Percentiles rank a stretch among this genome's conserved stretches.
phyloP scores from a whole-genome alignment of 2,329 filamentous ascomycete genomes.

The Trichoderma atrobrunneum region DNA sequence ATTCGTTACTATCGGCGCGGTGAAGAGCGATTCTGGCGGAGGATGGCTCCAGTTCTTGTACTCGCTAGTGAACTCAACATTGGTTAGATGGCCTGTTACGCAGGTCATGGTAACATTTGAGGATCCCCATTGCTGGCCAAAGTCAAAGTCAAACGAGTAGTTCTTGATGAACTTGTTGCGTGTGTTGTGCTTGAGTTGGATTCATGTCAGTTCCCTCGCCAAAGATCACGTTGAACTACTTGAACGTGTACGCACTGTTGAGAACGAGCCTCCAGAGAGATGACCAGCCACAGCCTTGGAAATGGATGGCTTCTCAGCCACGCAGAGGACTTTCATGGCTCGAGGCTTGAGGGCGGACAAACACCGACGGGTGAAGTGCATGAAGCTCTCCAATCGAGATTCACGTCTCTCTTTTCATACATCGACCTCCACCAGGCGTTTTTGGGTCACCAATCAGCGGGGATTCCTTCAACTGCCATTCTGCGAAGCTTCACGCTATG shows the following conservation, averaged over 20 bases:
- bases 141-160: constrained; percentile 87
- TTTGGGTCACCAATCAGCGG: constrained; percentile 2
- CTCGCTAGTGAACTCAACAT: constrained; percentile 69
- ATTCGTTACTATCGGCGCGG: constrained; percentile 68
- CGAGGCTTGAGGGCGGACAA: neutral
- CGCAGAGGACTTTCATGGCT: constrained; percentile 53
- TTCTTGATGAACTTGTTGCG: constrained; percentile 84
- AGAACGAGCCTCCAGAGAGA: constrained; percentile 71
- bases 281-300: constrained; percentile 91
- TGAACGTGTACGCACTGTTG: constrained; percentile 52
- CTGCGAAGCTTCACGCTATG: neutral
- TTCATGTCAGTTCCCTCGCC: constrained; percentile 24
- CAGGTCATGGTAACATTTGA: constrained; percentile 92
- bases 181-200: constrained; percentile 57
- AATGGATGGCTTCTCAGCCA: constrained; percentile 78
- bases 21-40: constrained; percentile 75
- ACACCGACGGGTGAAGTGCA: constrained; percentile 9
- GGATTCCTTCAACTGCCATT: neutral
- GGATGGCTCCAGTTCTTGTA: constrained; percentile 81
- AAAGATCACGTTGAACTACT: neutral
- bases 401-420: neutral
- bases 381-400: neutral
- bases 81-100: constrained; percentile 83
- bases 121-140: constrained; percentile 73
- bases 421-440: neutral